Percentiles rank a stretch among this genome's conserved stretches.
These are phyloP conservation scores for Eremothecium sinecaudum DNA, from an alignment of 1,139 yeast genomes.

Conservation along the genomic window DNA sequence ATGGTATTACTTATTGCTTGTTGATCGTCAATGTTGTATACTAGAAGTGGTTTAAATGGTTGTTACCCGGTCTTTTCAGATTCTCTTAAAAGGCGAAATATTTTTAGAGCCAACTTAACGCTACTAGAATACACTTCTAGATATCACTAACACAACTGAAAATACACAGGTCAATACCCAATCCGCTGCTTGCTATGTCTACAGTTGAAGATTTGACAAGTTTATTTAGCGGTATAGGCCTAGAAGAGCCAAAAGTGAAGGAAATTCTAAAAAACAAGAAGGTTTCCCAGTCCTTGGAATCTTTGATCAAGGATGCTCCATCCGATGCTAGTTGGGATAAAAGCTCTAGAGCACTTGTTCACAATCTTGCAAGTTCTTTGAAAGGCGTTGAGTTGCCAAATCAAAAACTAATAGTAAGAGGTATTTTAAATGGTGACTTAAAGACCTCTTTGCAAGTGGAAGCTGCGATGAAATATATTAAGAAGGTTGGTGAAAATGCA, in stretches of 20 bases:
- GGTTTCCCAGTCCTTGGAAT: conserved; percentile 59
- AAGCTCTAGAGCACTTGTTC: conserved; percentile 53
- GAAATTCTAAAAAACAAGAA: conserved; percentile 81
- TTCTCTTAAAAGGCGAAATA: too few relatives aligned
- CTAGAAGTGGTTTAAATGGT: too few relatives aligned
- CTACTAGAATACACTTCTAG: too few relatives aligned
- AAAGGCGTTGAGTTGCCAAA: conserved; percentile 37
- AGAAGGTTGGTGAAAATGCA: conserved; percentile 36
- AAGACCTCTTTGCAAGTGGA: conserved; percentile 63
- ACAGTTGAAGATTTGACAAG: conserved; percentile 37
- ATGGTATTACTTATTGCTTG: too few relatives aligned
- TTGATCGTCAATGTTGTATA: too few relatives aligned
- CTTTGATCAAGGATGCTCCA: conserved; percentile 41
- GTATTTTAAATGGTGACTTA: conserved; percentile 55
- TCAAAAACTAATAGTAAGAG: conserved; percentile 46
- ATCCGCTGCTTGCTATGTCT: too few relatives aligned
- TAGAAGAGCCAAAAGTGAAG: conserved; percentile 57
- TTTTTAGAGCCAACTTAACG: too few relatives aligned
- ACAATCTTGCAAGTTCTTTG: conserved; percentile 61
- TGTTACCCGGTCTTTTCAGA: too few relatives aligned
- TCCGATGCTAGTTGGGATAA: conserved; percentile 36
- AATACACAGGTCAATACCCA: too few relatives aligned
- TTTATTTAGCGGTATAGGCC: conserved; percentile 54
- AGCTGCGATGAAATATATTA: conserved; percentile 71
- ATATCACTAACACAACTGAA: too few relatives aligned